phyloP scores from a whole-genome alignment of 2,329 filamentous ascomycete genomes.

The Atkinsonella hypoxylon region DNA sequence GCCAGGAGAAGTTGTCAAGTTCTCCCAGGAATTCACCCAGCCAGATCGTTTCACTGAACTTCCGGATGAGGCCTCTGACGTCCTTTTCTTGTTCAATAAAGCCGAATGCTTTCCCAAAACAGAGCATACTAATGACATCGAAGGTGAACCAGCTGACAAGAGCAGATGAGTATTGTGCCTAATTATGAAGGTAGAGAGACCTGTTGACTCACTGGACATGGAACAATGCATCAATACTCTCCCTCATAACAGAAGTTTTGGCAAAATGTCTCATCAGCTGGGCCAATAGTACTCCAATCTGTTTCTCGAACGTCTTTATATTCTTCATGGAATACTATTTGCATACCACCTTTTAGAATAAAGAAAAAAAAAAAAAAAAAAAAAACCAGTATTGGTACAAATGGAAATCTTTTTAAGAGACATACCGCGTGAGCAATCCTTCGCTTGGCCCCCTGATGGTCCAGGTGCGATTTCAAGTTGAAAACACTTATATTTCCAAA shows the following conservation, averaged over 20 bases:
- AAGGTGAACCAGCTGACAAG: background rate
- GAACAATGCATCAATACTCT: background rate
- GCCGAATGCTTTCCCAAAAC: background rate
- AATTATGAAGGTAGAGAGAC: background rate
- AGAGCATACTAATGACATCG: background rate
- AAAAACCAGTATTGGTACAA: background rate
- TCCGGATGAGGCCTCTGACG: background rate
- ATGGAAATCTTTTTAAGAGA: background rate
- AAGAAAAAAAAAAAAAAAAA: background rate
- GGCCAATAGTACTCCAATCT: background rate
- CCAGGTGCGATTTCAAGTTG: background rate
- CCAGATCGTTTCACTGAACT: background rate
- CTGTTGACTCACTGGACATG: background rate
- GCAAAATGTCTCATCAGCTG: background rate
- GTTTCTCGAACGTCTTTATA: background rate
- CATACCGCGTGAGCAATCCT: background rate
- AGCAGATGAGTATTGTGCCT: background rate
- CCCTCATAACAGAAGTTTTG: background rate
- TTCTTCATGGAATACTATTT: background rate
- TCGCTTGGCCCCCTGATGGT: background rate
- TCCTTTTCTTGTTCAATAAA: background rate
- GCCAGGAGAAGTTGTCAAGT: background rate
- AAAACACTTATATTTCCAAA: background rate
- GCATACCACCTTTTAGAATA: background rate
- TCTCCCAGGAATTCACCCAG: background rate